Base-by-base conservation (phyloP, 2,329 filamentous ascomycete species). In the Rugonectria rugulosa region DNA sequence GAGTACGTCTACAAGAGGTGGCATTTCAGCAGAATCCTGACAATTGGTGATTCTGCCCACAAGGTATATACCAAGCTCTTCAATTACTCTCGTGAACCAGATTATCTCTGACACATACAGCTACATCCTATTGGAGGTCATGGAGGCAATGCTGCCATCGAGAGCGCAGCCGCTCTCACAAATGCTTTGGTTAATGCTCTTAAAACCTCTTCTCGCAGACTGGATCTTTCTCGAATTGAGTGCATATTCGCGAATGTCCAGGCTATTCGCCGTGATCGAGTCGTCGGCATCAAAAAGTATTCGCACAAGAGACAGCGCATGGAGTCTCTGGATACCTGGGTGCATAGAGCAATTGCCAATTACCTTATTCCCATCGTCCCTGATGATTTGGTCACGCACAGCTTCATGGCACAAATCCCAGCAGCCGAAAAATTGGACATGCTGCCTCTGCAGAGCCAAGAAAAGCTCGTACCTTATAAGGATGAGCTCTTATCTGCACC, bases 1-100 rank as follows among this genome's bases (percentile, higher is more conserved):
- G 74, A 78, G 56, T 73, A 72, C 20, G 67, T 75, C 1, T 69
- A 75, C n/a, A 56, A 70, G 10, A 64, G 69, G 32, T 78, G 76
- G 72, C 68, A 74, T 42, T 75, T 70, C 38, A 69, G 71, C 15
- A 63, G 77, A 6, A 71, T 76, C 6, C 65, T 78, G 3, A 66
- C 73, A 1, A 70, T 78, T 15, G 76, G 76, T 0, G 77, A 79
- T 56, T 68, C 75, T 1, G 73, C 70, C 6, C 75, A 79, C 58
- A 79, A 78, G 67, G 72, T 41, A 21, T 2, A n/a, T n/a, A n/a
- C n/a, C n/a, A n/a, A n/a, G n/a, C n/a, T n/a, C n/a, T n/a, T n/a
- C n/a, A n/a, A n/a, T n/a, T n/a, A n/a, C n/a, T n/a, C n/a, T n/a
- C n/a, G n/a, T n/a, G n/a, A n/a, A n/a, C n/a, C n/a, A n/a, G n/a